Conservation (phyloP, 495 filamentous ascomycete genomes). For the Penicillium tannophilum region DNA sequence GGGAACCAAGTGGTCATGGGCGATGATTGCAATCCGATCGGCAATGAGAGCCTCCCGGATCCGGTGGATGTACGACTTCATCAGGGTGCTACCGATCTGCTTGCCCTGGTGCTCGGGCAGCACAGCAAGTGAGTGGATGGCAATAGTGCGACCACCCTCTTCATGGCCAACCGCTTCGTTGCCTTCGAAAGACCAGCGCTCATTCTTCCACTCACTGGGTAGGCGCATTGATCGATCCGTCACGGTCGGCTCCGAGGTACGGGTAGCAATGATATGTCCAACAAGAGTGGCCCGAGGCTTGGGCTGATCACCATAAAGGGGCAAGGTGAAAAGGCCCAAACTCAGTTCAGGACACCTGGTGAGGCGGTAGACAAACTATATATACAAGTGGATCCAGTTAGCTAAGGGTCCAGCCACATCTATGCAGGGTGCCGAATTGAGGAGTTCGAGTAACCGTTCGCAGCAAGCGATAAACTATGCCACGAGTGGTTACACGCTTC, state of each 20-base stretch:
- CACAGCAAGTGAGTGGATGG: conserved; percentile 80
- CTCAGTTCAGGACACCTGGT: conserved; percentile 75
- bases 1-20: conserved; percentile 66
- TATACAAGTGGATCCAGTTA: conserved; percentile 14
- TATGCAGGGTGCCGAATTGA: conserved; percentile 1
- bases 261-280: conserved; percentile 79
- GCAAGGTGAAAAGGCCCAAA: conserved; percentile 74
- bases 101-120: conserved; percentile 72
- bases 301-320: conserved; percentile 45
- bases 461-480: not conserved
- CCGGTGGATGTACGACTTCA: conserved; percentile 75
- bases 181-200: conserved; percentile 38
- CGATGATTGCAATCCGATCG: conserved; percentile 74
- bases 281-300: conserved; percentile 61
- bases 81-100: conserved; percentile 72
- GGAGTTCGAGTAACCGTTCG: not conserved
- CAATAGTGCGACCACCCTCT: conserved; percentile 72
- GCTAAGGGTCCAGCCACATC: not conserved
- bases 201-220: conserved; percentile 62
- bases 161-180: conserved; percentile 59
- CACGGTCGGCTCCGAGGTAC: conserved; percentile 58
- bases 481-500: not conserved
- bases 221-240: conserved; percentile 78
- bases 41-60: conserved; percentile 66
- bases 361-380: conserved; percentile 81